Conservation (phyloP, 129 eudicot species). For the Pseudognaphalium luteoalbum region DNA sequence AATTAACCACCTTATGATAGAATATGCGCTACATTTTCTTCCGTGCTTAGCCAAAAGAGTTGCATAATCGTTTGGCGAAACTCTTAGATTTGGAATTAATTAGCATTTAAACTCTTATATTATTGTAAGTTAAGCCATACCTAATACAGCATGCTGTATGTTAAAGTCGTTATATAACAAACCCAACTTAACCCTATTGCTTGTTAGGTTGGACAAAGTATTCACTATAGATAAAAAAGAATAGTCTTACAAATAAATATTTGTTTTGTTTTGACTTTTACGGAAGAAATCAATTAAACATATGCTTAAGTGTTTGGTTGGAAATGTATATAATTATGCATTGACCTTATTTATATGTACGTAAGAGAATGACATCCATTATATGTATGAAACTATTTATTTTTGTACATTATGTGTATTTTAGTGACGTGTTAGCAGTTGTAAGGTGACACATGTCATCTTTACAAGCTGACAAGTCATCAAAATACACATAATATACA, state of each 20-base stretch:
- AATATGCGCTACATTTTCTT: neutral
- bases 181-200: neutral
- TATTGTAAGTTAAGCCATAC: neutral
- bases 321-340: no score
- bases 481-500: no score
- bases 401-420: no score
- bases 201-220: neutral
- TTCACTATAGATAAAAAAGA: neutral
- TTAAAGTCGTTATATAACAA: neutral
- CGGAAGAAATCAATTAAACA: neutral
- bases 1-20: neutral
- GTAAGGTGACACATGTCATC: no score
- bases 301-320: no score
- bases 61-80: neutral
- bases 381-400: no score
- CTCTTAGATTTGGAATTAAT: no score
- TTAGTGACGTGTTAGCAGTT: no score
- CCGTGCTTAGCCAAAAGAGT: neutral
- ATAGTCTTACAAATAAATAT: neutral
- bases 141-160: neutral
- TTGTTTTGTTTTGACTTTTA: neutral
- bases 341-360: no score
- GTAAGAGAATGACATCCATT: no score
- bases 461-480: no score
- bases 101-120: no score